Evolutionary conservation across 2,329 filamentous ascomycete species (phyloP).

Genomic region (Pseudogymnoascus sp.): DNA sequence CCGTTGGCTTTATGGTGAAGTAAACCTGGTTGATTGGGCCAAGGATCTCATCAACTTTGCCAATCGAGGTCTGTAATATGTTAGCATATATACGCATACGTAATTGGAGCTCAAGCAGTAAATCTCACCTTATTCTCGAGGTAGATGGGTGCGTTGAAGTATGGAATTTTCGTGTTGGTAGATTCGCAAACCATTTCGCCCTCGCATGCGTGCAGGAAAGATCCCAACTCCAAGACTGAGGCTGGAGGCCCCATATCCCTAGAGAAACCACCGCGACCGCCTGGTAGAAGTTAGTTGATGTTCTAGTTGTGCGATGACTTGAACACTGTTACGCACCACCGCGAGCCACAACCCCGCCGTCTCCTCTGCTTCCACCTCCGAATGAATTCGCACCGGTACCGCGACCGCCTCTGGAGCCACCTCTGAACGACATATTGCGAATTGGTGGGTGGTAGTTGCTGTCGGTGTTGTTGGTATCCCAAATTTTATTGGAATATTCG

Average conservation of each 20-base stretch:
- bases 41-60: conserved; percentile 97
- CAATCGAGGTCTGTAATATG: conserved; percentile 62
- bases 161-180: conserved; percentile 90
- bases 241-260: conserved; percentile 57
- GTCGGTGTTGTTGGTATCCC: conserved; percentile 9
- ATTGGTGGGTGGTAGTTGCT: conserved; percentile 31
- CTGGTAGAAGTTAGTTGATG: conserved; percentile 19
- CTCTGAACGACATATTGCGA: conserved; percentile 36
- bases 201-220: conserved; percentile 89
- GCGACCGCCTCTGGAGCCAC: conserved; percentile 51
- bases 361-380: conserved; percentile 45
- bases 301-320: conserved; percentile 19
- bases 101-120: not conserved
- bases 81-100: conserved; percentile 13
- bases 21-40: conserved; percentile 96
- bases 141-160: conserved; percentile 98
- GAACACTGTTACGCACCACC: conserved; percentile 39
- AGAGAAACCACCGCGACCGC: conserved; percentile 57
- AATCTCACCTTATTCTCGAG: conserved; percentile 83
- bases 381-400: conserved; percentile 43
- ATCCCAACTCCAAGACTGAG: conserved; percentile 75
- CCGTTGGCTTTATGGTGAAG: conserved; percentile 96
- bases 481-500: conserved; percentile 10
- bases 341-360: conserved; percentile 40
- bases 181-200: conserved; percentile 97